These are phyloP conservation scores for Rhodamnia argentea DNA, from an alignment of 345 rosid species.

Conservation along the genomic window DNA sequence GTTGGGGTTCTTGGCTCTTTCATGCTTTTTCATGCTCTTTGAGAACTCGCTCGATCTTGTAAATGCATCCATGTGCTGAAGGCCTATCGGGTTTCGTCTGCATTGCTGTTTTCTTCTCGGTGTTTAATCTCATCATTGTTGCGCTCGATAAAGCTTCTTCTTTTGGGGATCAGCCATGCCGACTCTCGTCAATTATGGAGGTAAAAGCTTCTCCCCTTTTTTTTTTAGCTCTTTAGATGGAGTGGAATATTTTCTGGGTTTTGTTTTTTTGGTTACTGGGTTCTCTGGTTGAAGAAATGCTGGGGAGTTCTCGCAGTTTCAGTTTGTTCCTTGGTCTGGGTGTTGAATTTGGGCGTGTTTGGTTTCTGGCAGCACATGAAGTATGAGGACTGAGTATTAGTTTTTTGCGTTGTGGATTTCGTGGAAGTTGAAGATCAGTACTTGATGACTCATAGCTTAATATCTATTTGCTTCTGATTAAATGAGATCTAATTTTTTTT, in stretches of 20 bases:
- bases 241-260: background rate
- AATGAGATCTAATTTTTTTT: background rate
- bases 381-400: background rate
- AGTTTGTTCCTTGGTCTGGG: background rate
- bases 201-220: slow-evolving; percentile 13
- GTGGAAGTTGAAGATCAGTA: background rate
- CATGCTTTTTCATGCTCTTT: background rate
- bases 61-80: slow-evolving; percentile 2
- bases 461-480: background rate
- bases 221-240: background rate
- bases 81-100: background rate
- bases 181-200: slow-evolving; percentile 49
- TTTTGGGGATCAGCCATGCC: slow-evolving; percentile 39
- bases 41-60: background rate
- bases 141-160: slow-evolving; percentile 9
- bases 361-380: background rate
- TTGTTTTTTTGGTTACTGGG: background rate
- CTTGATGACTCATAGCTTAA: background rate
- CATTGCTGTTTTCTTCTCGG: background rate
- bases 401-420: background rate
- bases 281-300: background rate
- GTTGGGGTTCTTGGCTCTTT: background rate
- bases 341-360: background rate
- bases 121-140: background rate
- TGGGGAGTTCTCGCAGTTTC: background rate